Evolutionary conservation across 1,139 yeast species (phyloP), one percentile per base, ranked within the genome.

Genomic region (Suhomyces wounanorum): DNA sequence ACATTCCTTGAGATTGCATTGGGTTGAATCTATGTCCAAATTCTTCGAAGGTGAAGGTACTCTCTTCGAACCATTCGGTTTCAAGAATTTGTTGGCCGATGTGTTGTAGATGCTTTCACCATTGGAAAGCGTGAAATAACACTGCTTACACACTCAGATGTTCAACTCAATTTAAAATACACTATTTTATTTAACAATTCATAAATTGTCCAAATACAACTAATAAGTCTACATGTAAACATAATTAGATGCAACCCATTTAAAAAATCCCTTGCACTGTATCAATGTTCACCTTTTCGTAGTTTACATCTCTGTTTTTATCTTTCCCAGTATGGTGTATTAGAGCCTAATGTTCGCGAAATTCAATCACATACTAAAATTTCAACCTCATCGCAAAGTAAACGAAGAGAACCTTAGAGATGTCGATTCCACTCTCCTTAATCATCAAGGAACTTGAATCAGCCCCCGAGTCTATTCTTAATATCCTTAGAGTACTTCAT

Each of bases 1-100:
- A 66, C 95, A 87, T 67, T 83, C 92, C 26, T 79, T 87, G 65
- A 84, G 95, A 77, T 78, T 87, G 65, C 95, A 87, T 66, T 87
- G 95, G 95, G 95, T 87, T 51, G 95, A 87, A 67, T 82, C 91
- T 38, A 87, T 87, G 95, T 85, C 91, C 53, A 87, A 87, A 70
- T 87, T 83, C 68, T 87, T 87, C 59, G 92, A 85, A 66, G 95
- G 95, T 70, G 94, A 87, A 63, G 95, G 95, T 59, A 70, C 79
- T 51, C 78, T 84, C 21, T 87, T 84, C 63, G 82, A 79, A 55
- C 94, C 95, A 30, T 87, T 85, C 61, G 80, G 83, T 1, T 86
- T 87, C 59, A 63, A 66, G 43, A 65, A 66, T 45, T 69, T 74
- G 52, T 67, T 73, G 59, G 63, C 58, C 48, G 67, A 65, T 43